These are phyloP conservation scores for Coemansia sp. DNA, from an alignment of 192 early-diverging fungal genomes.

Conservation along the genomic window DNA sequence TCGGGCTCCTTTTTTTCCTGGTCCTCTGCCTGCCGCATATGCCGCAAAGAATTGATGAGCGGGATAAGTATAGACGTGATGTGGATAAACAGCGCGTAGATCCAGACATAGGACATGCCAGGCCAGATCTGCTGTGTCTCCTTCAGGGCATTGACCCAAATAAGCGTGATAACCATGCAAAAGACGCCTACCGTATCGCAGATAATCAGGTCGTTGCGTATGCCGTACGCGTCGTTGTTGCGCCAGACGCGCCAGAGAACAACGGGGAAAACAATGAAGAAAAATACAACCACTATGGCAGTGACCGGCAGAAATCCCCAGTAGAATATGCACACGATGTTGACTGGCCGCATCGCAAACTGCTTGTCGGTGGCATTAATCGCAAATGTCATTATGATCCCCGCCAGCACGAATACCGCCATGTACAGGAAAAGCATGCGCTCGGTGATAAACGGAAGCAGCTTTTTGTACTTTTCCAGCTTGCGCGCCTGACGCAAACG, in stretches of 20 bases:
- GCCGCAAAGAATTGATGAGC: slow-evolving; percentile 19
- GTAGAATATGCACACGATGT: slow-evolving; percentile 18
- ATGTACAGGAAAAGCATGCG: slow-evolving; percentile 25
- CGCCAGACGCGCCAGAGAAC: slow-evolving; percentile 52
- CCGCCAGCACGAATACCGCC: not conserved
- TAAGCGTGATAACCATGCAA: slow-evolving; percentile 38
- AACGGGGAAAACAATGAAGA: slow-evolving; percentile 51
- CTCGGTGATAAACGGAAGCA: slow-evolving; percentile 27
- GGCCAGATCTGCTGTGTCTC: slow-evolving; percentile 30
- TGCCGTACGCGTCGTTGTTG: slow-evolving; percentile 57
- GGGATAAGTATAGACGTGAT: slow-evolving; percentile 33
- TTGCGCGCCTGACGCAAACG: slow-evolving; percentile 11
- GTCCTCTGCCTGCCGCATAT: slow-evolving; percentile 2
- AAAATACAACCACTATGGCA: slow-evolving; percentile 31
- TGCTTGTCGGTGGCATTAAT: slow-evolving; percentile 35
- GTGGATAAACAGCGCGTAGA: slow-evolving; percentile 31
- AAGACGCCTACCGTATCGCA: slow-evolving; percentile 46
- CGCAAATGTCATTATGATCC: slow-evolving; percentile 10
- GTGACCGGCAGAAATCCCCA: slow-evolving; percentile 29
- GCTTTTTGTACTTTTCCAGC: slow-evolving; percentile 21
- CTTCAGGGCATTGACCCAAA: slow-evolving; percentile 29
- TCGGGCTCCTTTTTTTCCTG: not conserved
- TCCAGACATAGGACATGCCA: slow-evolving; percentile 32
- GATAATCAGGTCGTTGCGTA: slow-evolving; percentile 57
- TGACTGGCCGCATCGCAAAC: slow-evolving; percentile 17